A percentile compares a stretch with the other conserved stretches of the same genome.
Conservation (phyloP, 2,329 filamentous ascomycete genomes). For the Aspergillus versicolor region DNA sequence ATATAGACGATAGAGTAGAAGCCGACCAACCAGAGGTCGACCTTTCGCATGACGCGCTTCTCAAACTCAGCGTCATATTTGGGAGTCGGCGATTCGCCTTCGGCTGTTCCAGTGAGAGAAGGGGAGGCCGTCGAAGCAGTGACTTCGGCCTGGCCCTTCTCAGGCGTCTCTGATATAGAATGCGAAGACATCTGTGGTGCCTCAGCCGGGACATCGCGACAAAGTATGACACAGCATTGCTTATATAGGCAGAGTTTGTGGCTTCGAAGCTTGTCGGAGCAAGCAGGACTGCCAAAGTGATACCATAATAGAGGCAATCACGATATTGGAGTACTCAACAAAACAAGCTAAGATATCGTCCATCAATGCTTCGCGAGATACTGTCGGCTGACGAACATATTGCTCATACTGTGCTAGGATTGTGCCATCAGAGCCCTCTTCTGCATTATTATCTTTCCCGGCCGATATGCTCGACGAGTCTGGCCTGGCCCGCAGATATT, state of each 20-base stretch:
- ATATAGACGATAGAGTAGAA: constrained; percentile 41
- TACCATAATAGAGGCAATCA: constrained; percentile 27
- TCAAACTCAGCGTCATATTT: constrained; percentile 20
- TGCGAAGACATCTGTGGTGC: background rate
- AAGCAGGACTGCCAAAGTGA: constrained; percentile 6
- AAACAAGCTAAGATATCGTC: background rate
- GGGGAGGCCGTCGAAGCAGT: background rate
- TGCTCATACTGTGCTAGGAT: background rate
- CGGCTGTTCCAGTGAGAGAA: background rate
- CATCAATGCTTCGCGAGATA: background rate
- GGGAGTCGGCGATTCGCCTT: background rate
- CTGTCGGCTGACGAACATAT: background rate
- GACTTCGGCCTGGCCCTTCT: background rate
- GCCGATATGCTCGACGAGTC: no score
- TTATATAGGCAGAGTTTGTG: background rate
- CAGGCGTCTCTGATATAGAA: background rate
- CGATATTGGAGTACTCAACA: constrained; percentile 16
- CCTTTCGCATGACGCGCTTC: constrained; percentile 33
- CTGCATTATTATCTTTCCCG: background rate
- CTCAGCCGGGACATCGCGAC: background rate
- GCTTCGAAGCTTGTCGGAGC: background rate
- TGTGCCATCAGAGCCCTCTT: background rate
- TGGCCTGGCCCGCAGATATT: no score
- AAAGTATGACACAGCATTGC: background rate
- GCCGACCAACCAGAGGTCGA: constrained; percentile 32